These are phyloP conservation scores for Yamadazyma sp. DNA, from an alignment of 805 yeast species.

Conservation along the genomic window DNA sequence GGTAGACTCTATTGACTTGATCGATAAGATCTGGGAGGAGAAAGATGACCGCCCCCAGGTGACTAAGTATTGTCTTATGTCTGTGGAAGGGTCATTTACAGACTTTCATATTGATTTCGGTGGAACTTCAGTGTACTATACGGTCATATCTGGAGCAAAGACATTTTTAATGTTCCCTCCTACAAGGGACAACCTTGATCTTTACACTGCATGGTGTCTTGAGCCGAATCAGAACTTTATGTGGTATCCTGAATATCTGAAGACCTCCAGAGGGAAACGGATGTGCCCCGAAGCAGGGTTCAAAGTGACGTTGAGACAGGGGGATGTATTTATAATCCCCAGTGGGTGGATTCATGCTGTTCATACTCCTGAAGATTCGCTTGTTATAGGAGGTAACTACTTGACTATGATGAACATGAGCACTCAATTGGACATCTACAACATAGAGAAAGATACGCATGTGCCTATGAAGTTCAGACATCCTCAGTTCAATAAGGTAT, in stretches of 20 bases:
- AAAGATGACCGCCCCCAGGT: constrained; percentile 52
- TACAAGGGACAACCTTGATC: constrained; percentile 55
- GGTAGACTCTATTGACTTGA: constrained; percentile 67
- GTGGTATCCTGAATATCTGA: constrained; percentile 61
- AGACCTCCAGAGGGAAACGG: constrained; percentile 29
- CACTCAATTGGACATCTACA: constrained; percentile 60
- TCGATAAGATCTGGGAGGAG: constrained; percentile 60
- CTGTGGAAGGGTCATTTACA: constrained; percentile 75
- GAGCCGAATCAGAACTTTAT: constrained; percentile 58
- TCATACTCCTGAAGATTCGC: constrained; percentile 74
- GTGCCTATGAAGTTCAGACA: constrained; percentile 78
- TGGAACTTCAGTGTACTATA: constrained; percentile 89
- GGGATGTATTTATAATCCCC: constrained; percentile 81
- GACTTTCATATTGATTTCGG: constrained; percentile 93
- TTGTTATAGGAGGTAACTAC: constrained; percentile 88
- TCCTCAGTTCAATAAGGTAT: constrained; percentile 68
- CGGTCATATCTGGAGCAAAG: constrained; percentile 73
- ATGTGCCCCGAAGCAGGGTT: constrained; percentile 43
- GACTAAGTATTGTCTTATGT: constrained; percentile 81
- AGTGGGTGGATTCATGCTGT: constrained; percentile 95
- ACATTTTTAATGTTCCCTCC: constrained; percentile 81
- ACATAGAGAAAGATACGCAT: constrained; percentile 63
- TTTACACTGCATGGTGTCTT: constrained; percentile 72
- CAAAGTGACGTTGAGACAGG: constrained; percentile 52
- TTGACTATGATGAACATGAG: constrained; percentile 62